A percentile compares a stretch with the other conserved stretches of the same genome.
Evolutionary conservation across 305 asterid species (phyloP).

Genomic region (Rubia occidens): DNA sequence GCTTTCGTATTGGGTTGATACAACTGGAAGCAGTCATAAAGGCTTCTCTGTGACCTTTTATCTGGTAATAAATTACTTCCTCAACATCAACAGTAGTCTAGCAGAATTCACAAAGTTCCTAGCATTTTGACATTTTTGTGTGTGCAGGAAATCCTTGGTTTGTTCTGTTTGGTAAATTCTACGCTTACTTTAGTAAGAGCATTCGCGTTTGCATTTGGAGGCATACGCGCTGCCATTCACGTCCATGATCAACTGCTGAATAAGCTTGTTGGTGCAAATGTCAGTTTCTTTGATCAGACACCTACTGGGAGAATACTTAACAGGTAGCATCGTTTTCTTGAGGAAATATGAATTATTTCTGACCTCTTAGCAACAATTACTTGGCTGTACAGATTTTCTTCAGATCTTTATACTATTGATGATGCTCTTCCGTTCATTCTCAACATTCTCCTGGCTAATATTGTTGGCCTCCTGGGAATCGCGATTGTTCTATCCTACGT

Average conservation of each 20-base stretch:
- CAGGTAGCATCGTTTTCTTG: slow-evolving; percentile 45
- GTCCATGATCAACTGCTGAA: slow-evolving; percentile 56
- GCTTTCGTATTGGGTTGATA: slow-evolving; percentile 96
- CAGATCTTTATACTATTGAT: slow-evolving; percentile 92
- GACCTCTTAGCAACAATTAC: slow-evolving; percentile 22
- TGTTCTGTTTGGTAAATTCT: slow-evolving; percentile 71
- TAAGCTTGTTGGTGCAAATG: slow-evolving; percentile 60
- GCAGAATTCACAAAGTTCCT: slow-evolving; percentile 9
- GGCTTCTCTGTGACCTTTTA: slow-evolving; percentile 59
- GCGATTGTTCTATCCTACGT: slow-evolving; percentile 63
- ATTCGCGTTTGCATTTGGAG: slow-evolving; percentile 89
- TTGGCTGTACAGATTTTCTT: slow-evolving; percentile 57
- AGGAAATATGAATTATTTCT: slow-evolving; percentile 12
- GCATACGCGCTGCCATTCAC: slow-evolving; percentile 71
- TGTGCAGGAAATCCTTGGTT: slow-evolving; percentile 57
- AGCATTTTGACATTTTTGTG: slow-evolving; percentile 14
- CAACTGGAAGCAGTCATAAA: slow-evolving; percentile 43
- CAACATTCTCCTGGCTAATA: slow-evolving; percentile 91
- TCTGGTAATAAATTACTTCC: slow-evolving; percentile 45
- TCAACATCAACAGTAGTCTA: not conserved
- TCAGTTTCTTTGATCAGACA: slow-evolving; percentile 81
- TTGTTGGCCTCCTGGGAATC: slow-evolving; percentile 84
- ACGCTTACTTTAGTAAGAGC: slow-evolving; percentile 77
- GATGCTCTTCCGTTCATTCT: slow-evolving; percentile 97
- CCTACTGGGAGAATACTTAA: slow-evolving; percentile 92